Conservation (phyloP, 306 rosid genomes). For the Crataegus laevigata region DNA sequence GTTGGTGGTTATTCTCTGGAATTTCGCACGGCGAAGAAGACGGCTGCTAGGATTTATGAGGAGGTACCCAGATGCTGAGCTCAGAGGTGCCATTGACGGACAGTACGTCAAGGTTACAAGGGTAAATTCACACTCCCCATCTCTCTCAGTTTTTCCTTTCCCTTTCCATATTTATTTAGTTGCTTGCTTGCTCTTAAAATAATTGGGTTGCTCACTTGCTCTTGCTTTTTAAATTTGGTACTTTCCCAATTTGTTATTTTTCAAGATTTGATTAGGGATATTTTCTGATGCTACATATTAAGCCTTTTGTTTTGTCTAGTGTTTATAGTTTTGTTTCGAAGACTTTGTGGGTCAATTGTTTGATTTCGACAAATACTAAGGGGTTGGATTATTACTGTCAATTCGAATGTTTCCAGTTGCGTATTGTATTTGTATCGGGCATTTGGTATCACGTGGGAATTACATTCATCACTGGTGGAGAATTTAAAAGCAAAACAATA, state of each 20-base stretch:
- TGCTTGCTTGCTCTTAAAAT: background rate
- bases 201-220: background rate
- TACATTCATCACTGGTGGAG: background rate
- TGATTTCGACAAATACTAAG: background rate
- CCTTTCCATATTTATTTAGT: background rate
- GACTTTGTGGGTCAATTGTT: background rate
- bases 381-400: background rate
- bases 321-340: background rate
- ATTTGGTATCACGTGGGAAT: background rate
- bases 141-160: background rate
- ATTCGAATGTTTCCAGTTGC: background rate
- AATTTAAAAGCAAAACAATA: no score
- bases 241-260: background rate
- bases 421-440: background rate
- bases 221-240: background rate
- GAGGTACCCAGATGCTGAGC: constrained; percentile 82
- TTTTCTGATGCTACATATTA: background rate
- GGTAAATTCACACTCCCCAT: constrained; percentile 37
- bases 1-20: constrained; percentile 45
- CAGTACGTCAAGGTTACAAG: constrained; percentile 96
- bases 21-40: constrained; percentile 51
- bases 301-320: background rate
- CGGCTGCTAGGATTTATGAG: constrained; percentile 69
- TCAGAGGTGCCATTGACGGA: no score
- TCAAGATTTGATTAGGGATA: background rate